phyloP scores from a whole-genome alignment of 2,329 filamentous ascomycete genomes.

The Cladosporium austrohemisphaericum region DNA sequence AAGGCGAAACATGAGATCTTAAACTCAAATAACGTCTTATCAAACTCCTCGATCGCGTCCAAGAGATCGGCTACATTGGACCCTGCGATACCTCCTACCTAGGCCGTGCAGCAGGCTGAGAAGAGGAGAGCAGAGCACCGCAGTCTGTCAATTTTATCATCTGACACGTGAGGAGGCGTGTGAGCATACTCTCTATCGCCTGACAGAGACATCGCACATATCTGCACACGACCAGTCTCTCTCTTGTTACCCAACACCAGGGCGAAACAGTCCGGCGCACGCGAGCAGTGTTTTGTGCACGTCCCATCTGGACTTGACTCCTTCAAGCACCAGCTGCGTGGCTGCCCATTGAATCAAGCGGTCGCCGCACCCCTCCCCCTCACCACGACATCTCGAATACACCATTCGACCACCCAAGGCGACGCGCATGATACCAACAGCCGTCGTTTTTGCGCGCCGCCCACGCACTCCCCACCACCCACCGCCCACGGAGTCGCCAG shows the following conservation, averaged over 20 bases:
- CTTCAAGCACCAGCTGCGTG: conserved; percentile 4
- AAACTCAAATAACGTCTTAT: too few species aligned
- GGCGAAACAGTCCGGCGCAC: conserved; percentile 6
- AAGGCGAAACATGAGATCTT: too few species aligned
- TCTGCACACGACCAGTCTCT: too few species aligned
- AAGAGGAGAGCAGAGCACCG: too few species aligned
- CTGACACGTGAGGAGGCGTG: too few species aligned
- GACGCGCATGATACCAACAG: conserved; percentile 13
- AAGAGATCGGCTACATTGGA: too few species aligned
- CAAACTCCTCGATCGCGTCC: too few species aligned
- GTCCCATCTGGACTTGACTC: conserved; percentile 1
- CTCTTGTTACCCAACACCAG: background rate
- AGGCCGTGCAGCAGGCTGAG: too few species aligned
- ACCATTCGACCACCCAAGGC: background rate
- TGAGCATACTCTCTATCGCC: too few species aligned
- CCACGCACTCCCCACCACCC: conserved; percentile 11
- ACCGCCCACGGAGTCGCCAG: conserved; percentile 8
- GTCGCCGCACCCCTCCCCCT: conserved; percentile 6
- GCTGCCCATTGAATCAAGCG: conserved; percentile 13
- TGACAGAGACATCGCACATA: too few species aligned
- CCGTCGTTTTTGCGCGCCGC: conserved; percentile 6
- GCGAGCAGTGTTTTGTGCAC: background rate
- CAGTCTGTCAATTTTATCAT: too few species aligned
- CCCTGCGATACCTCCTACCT: too few species aligned
- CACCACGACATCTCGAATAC: conserved; percentile 2